These are phyloP conservation scores for Diaporthe capsici DNA, from an alignment of 2,329 filamentous ascomycete genomes.

Conservation along the genomic window DNA sequence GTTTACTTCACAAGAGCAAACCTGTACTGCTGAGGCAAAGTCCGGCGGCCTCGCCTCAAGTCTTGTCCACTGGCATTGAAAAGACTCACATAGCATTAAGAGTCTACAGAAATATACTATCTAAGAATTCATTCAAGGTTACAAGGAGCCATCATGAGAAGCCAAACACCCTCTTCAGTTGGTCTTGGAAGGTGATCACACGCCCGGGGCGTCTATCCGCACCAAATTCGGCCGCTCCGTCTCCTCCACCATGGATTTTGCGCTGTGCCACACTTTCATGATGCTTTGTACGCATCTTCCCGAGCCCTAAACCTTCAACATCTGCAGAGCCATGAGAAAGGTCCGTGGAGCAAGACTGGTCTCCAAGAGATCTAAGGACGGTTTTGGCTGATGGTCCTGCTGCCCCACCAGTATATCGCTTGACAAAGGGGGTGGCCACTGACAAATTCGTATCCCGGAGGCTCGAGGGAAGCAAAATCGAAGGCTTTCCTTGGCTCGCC, in stretches of 20 bases:
- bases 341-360: not conserved
- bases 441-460: not conserved
- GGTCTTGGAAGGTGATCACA: constrained; percentile 35
- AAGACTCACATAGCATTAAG: not conserved
- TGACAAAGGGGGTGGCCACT: not conserved
- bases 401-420: not conserved
- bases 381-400: constrained; percentile 4
- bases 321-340: not conserved
- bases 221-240: not conserved
- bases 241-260: constrained; percentile 6
- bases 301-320: not conserved
- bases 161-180: constrained; percentile 40
- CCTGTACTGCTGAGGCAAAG: too few relatives aligned
- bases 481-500: not conserved
- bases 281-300: not conserved
- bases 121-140: not conserved
- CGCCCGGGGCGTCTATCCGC: not conserved
- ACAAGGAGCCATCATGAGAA: constrained; percentile 16
- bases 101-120: not conserved
- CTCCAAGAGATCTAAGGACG: constrained; percentile 1
- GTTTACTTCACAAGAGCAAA: not conserved
- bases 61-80: not conserved
- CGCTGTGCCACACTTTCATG: not conserved
- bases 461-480: not conserved
- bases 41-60: not conserved